Evolutionary conservation across 805 yeast genomes (phyloP), one percentile per base, ranked within the genome.

Genomic region (Metschnikowia continentalis): DNA sequence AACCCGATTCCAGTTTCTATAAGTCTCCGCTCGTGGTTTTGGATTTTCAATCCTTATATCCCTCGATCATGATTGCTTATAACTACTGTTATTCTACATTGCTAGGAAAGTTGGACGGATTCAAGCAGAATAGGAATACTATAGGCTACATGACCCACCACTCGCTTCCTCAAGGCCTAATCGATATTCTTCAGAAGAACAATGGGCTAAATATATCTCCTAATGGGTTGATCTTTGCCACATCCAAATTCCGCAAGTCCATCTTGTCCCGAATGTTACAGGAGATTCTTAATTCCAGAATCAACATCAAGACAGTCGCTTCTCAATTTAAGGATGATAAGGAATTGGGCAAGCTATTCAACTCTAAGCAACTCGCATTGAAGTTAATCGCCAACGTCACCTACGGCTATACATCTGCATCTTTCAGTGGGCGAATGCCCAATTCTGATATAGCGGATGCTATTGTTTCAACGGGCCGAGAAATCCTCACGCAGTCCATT

Each of bases 61-160:
- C 99, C 0, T 91, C 97, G 52, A 94, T 94, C 62, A 91, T 94
- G 96, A 94, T 95, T 96, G 99, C 99, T 0, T 98, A 94, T 69
- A 94, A 94, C 66, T 72, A 94, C 57, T 92, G 96, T 61, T 88
- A 82, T 58, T 83, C 92, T 0, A 88, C 94, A 0, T 62, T 86
- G 45, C 50, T 88, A 2, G 92, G 94, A 1, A 72, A 81, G 49
- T 63, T 88, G 20, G 73, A 79, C 45, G 83, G 81, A 7, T 78
- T 80, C 56, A 67, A 73, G 26, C 77, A 78, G 0, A 61, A 60
- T 1, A 69, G 67, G 37, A 85, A 82, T 56, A 65, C 66, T 14
- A 62, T 84, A 13, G 94, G 94, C 1, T 79, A 80, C 30, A 63
- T 84, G 19, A 72, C 77, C 11, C 62, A 70, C 46, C 57, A 66